Base-by-base conservation (phyloP, 2,329 filamentous ascomycete species). In the Tolypocladium pustulatum region DNA sequence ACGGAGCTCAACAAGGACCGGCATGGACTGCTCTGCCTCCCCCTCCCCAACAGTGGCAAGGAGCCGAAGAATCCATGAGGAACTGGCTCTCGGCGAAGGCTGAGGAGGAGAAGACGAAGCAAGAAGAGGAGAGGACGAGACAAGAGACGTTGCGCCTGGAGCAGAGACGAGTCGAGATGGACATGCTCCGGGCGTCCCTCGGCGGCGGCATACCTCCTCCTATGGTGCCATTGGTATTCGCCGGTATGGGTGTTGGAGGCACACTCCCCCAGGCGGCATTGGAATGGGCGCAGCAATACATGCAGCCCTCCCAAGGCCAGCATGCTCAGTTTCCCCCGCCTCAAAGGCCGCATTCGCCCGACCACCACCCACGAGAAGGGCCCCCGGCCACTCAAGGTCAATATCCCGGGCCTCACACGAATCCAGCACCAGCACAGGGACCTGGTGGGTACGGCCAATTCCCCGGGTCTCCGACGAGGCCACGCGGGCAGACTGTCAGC, bases 211-310 rank as follows among this genome's bases (percentile, higher is more conserved):
- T 92, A 56, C 88, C 89, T 12, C 87, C 88, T 15, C 80, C 86
- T 40, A 83, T 91, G 80, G 81, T 91, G 32, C 89, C 89, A 8
- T 75, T 90, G 60, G 84, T 92, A 30, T 91, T 92, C 71, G 83
- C 86, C 15, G 86, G 86, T 51, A 86, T 90, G 78, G 81, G 81
- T 53, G 65, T 64, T 30, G 86, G 85, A 43, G 84, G 84, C 40
- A 76, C 78, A 58, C 71, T 87, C 34, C 78, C 85, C 25, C 83
- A 82, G 62, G 78, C 81, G 37, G 81, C 83, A 4, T 65, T 89
- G 57, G 87, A 90, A 68, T 86, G 81, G 81, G 81, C 83, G 15
- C 87, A 90, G 67, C 85, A 89, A 66, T 84, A 82, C 66, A 78
- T 87, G 69, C 75, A 78, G 66, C 76, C 76, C 58, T 74, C 73